Conservation (phyloP, 1,284 basidiomycete genomes). For the Testicularia cyperi region DNA sequence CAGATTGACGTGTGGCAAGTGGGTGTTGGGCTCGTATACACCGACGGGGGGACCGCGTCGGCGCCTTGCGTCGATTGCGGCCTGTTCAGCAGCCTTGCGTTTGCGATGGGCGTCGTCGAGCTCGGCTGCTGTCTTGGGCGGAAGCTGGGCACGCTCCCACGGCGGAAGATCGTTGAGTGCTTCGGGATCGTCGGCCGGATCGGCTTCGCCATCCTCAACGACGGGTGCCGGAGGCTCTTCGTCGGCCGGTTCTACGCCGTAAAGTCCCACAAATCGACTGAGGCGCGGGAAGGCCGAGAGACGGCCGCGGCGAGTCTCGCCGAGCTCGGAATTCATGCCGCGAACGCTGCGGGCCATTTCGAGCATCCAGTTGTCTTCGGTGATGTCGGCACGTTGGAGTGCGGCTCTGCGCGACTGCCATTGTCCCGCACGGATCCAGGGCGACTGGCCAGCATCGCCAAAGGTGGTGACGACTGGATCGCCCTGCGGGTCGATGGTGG, state of each 20-base stretch:
- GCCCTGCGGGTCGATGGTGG: slow-evolving; percentile 50
- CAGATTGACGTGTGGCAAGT: slow-evolving; percentile 41
- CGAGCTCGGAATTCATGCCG: slow-evolving; percentile 55
- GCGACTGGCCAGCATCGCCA: slow-evolving; percentile 52
- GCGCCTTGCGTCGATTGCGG: slow-evolving; percentile 16
- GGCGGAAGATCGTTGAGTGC: slow-evolving; percentile 46
- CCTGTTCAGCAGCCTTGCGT: slow-evolving; percentile 13
- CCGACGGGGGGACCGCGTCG: slow-evolving; percentile 49
- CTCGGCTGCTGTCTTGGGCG: slow-evolving; percentile 6
- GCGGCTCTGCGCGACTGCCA: slow-evolving; percentile 40
- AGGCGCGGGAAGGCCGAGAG: slow-evolving; percentile 38
- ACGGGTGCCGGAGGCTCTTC: slow-evolving; percentile 2
- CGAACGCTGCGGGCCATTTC: slow-evolving; percentile 55
- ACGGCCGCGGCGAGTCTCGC: slow-evolving; percentile 44
- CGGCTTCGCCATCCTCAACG: slow-evolving; percentile 26
- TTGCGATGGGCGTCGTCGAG: slow-evolving; percentile 17
- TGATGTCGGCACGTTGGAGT: slow-evolving; percentile 49
- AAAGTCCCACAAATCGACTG: slow-evolving; percentile 26
- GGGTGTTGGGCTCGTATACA: slow-evolving; percentile 56
- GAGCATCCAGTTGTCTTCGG: slow-evolving; percentile 58
- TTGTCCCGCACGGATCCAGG: slow-evolving; percentile 49
- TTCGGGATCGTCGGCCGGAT: slow-evolving; percentile 35
- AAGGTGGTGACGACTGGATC: slow-evolving; percentile 51
- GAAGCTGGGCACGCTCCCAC: slow-evolving; percentile 40
- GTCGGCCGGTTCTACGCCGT: slow-evolving; percentile 8